phyloP scores from a whole-genome alignment of 176 grass and related monocot species.

The Elaeis guineensis region DNA sequence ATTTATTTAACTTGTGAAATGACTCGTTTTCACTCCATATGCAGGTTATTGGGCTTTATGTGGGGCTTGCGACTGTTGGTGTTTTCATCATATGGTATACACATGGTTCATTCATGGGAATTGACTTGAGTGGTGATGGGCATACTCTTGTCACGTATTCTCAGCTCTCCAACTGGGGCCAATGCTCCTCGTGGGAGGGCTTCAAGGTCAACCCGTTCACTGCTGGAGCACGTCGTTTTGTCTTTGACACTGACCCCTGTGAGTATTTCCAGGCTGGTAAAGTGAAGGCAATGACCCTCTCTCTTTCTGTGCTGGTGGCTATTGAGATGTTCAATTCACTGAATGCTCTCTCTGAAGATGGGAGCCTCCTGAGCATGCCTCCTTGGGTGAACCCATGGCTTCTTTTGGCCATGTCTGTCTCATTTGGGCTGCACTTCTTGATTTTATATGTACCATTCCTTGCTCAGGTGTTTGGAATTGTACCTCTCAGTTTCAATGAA shows the following conservation, averaged over 20 bases:
- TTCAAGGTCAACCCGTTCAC: conserved; percentile 70
- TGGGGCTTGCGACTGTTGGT: conserved; percentile 70
- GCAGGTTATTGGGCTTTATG: conserved; percentile 76
- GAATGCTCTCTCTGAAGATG: conserved; percentile 88
- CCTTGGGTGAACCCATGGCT: conserved; percentile 98
- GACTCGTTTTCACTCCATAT: background rate
- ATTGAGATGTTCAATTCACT: conserved; percentile 99
- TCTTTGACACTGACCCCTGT: conserved; percentile 60
- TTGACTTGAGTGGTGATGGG: conserved; percentile 78
- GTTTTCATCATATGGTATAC: conserved; percentile 98
- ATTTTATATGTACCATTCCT: conserved; percentile 92
- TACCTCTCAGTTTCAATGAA: conserved; percentile 86
- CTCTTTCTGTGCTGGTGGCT: conserved; percentile 83
- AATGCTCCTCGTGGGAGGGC: conserved; percentile 64
- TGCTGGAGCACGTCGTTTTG: conserved; percentile 56
- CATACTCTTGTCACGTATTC: conserved; percentile 84
- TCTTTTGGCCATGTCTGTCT: conserved; percentile 85
- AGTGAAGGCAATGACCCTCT: conserved; percentile 93
- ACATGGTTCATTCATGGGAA: conserved; percentile 89
- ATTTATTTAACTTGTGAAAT: background rate
- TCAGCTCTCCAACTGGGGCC: conserved; percentile 90
- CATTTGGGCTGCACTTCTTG: conserved; percentile 83
- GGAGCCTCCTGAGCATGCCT: conserved; percentile 83
- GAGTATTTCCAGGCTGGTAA: conserved; percentile 92
- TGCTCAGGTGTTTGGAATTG: conserved; percentile 77